Conservation (phyloP, 2,329 filamentous ascomycete species). For the Colletotrichum truncatum region DNA sequence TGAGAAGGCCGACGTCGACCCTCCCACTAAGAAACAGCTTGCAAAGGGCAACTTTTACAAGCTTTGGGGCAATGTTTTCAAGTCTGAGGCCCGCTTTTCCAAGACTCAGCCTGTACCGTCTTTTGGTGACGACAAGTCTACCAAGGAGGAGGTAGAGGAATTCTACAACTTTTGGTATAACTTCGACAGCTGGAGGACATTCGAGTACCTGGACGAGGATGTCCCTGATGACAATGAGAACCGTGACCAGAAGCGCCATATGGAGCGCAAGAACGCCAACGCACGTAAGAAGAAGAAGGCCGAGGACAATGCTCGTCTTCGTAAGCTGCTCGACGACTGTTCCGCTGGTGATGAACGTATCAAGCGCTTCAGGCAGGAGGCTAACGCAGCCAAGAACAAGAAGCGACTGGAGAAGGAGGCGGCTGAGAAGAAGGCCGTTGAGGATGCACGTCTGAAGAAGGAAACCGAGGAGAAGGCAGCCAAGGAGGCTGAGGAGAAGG, state of each 20-base stretch:
- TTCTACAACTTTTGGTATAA: conserved; percentile 99
- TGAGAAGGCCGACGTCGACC: conserved; percentile 90
- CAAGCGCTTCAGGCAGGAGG: conserved; percentile 94
- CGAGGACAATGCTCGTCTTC: conserved; percentile 91
- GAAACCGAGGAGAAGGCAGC: conserved; percentile 82
- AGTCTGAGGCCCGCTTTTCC: conserved; percentile 92
- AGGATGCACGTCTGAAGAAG: conserved; percentile 86
- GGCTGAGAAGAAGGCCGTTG: conserved; percentile 84
- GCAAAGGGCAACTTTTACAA: conserved; percentile 89
- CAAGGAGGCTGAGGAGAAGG: conserved; percentile 85
- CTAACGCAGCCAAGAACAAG: conserved; percentile 95
- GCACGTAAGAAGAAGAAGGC: conserved; percentile 99
- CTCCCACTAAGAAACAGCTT: conserved; percentile 90
- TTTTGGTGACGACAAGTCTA: conserved; percentile 85
- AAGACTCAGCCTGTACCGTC: conserved; percentile 87
- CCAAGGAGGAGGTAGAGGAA: conserved; percentile 87
- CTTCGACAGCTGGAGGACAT: conserved; percentile 97
- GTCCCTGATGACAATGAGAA: conserved; percentile 99
- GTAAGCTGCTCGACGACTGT: conserved; percentile 88
- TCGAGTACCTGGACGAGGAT: conserved; percentile 99
- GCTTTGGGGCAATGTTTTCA: conserved; percentile 90
- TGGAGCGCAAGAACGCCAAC: conserved; percentile 98
- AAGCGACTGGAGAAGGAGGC: conserved; percentile 91
- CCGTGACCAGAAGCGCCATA: conserved; percentile 98
- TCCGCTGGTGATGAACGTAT: conserved; percentile 91